phyloP scores from a whole-genome alignment of 164 flowering plant genomes.

The Aristolochia californica region DNA sequence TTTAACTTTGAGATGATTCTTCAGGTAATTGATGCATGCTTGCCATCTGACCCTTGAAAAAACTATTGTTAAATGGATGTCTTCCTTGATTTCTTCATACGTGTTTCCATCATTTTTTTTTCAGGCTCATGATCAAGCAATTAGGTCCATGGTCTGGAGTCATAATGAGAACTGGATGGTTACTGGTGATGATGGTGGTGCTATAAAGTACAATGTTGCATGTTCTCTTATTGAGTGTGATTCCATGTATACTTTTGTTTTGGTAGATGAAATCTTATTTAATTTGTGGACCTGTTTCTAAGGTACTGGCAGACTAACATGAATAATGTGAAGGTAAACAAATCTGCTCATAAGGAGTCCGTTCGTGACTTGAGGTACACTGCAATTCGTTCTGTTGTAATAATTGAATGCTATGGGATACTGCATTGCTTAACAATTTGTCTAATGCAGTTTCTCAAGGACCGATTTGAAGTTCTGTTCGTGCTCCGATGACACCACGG shows the following conservation, averaged over 20 bases:
- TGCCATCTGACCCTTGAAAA: conserved; percentile 1
- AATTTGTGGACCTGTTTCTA: neutral
- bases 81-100: neutral
- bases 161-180: conserved; percentile 99
- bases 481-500: conserved; percentile 97
- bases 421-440: neutral
- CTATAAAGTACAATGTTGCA: conserved; percentile 57
- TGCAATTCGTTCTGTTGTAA: neutral
- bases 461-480: conserved; percentile 98
- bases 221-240: neutral
- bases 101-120: conserved; percentile 3
- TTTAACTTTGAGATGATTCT: conserved; percentile 99
- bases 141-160: conserved; percentile 99
- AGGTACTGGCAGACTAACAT: conserved; percentile 99
- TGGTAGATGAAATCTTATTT: too few relatives aligned
- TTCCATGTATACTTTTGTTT: too few relatives aligned
- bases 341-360: conserved; percentile 94
- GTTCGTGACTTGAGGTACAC: conserved; percentile 86
- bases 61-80: neutral
- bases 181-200: conserved; percentile 96
- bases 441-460: conserved; percentile 66
- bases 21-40: conserved; percentile 43
- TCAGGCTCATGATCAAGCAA: conserved; percentile 98
- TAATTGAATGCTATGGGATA: neutral
- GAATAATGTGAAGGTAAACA: conserved; percentile 97